Base-by-base conservation (phyloP, 163 green algal genomes). In the Chlorella variabilis region DNA sequence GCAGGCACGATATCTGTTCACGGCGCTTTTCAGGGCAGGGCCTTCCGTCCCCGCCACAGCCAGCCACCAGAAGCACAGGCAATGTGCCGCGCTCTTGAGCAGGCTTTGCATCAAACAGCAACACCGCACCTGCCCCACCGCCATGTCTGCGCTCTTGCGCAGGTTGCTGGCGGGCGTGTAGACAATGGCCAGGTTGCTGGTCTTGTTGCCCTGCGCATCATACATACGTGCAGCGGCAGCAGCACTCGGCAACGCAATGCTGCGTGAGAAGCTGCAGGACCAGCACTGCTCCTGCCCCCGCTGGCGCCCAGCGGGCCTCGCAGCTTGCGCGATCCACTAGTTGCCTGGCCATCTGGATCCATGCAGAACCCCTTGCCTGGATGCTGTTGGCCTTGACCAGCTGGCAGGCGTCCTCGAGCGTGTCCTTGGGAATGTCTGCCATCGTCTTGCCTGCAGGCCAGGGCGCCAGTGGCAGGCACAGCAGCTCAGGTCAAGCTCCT, bases 361-460 rank as follows among this genome's bases (percentile, higher is more conserved):
- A n/a, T n/a, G n/a, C n/a, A n/a, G n/a, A n/a, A n/a, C n/a, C 45
- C 23, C 54, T 29, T 29, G 38, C 77, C 77, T 96, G 89, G 78
- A 99, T 99, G 65, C 90, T 97, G 90, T 99, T 99, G 67, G 94
- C 91, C 88, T 99, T 99, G 34, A 99, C 95, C 63, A 99, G 90
- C 89, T 98, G 95, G 65, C 78, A 86, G 33, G 85, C 84, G 84
- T 99, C 97, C 81, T 98, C 94, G 54, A 99, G 89, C 2, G 93
- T 94, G 8, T 97, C 94, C 1, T 79, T 62, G 0, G 94, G 93
- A 49, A 99, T 98, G 75, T 94, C 88, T 9, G 95, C 91, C 20
- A 98, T 87, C 15, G 20, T 83, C 3, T 66, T 51, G 13, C 89
- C 92, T 76, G 48, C 71, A 56, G 23, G 45, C n/a, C n/a, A n/a